Conservation (phyloP, 805 yeast genomes). For the Candida andamanensis region DNA sequence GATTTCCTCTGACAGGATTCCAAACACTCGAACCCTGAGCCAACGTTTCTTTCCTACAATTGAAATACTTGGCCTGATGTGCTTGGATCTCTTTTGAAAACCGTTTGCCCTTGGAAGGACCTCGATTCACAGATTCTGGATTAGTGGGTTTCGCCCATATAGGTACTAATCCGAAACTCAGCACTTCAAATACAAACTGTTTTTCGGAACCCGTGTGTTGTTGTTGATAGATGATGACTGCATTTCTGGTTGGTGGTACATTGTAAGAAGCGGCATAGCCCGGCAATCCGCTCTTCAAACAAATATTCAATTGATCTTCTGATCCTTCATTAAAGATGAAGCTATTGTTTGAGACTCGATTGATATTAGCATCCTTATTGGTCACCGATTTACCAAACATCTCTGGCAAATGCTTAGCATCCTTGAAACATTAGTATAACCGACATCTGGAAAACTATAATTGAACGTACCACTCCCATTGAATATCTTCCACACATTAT, state of each 20-base stretch:
- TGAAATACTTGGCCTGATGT: constrained; percentile 52
- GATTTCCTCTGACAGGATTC: constrained; percentile 43
- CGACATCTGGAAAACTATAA: constrained; percentile 1
- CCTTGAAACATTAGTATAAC: constrained; percentile 12
- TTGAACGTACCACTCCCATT: constrained; percentile 30
- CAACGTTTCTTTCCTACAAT: constrained; percentile 68
- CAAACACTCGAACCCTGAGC: constrained; percentile 48
- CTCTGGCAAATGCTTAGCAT: constrained; percentile 22
- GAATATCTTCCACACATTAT: constrained; percentile 65
- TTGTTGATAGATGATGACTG: constrained; percentile 34
- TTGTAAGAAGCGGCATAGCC: constrained; percentile 43
- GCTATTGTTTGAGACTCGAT: background rate
- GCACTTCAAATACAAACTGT: constrained; percentile 36
- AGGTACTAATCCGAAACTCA: constrained; percentile 83
- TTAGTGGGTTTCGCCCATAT: constrained; percentile 51
- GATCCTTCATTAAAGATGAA: background rate
- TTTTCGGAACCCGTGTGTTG: constrained; percentile 4
- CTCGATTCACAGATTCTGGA: constrained; percentile 17
- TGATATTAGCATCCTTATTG: background rate
- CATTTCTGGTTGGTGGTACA: constrained; percentile 54
- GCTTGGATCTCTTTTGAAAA: constrained; percentile 28
- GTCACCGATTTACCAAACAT: constrained; percentile 23
- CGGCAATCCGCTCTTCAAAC: constrained; percentile 6
- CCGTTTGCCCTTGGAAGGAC: constrained; percentile 12
- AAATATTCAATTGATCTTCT: constrained; percentile 3